These are phyloP conservation scores for Pecoramyces ruminantium DNA, from an alignment of 192 early-diverging fungal species.

Conservation along the genomic window DNA sequence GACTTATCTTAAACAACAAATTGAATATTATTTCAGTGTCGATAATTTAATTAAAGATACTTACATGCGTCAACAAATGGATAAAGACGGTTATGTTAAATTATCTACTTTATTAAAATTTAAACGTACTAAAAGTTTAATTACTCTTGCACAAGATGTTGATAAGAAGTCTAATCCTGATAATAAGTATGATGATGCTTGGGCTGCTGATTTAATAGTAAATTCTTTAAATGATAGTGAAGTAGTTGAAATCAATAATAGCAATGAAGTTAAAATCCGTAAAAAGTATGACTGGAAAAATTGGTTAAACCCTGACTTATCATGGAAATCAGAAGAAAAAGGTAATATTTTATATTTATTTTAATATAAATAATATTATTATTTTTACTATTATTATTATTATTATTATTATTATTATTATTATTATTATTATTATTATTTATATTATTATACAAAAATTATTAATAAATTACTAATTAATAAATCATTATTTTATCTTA, in stretches of 20 bases:
- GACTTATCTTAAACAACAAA: slow-evolving; percentile 23
- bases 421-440: too few species aligned
- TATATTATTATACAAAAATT: too few species aligned
- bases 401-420: too few species aligned
- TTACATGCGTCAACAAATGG: slow-evolving; percentile 87
- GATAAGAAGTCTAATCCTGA: not conserved
- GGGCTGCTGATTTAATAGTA: not conserved
- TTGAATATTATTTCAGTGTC: slow-evolving; percentile 92
- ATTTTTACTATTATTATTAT: too few species aligned
- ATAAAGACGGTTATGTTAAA: slow-evolving; percentile 64
- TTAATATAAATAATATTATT: too few species aligned
- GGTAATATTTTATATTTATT: not conserved
- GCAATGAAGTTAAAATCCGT: not conserved
- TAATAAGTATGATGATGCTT: not conserved
- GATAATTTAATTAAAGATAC: slow-evolving; percentile 94
- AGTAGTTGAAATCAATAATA: not conserved
- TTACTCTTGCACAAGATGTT: not conserved
- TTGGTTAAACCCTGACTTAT: not conserved
- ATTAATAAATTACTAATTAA: too few species aligned
- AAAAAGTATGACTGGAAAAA: not conserved
- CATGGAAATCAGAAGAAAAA: too few species aligned
- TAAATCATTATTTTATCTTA: too few species aligned
- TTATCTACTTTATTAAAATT: slow-evolving; percentile 65
- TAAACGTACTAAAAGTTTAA: slow-evolving; percentile 49
- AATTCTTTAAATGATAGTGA: not conserved